Evolutionary conservation across 257 asterid species (phyloP).

Genomic region (Mentha longifolia): DNA sequence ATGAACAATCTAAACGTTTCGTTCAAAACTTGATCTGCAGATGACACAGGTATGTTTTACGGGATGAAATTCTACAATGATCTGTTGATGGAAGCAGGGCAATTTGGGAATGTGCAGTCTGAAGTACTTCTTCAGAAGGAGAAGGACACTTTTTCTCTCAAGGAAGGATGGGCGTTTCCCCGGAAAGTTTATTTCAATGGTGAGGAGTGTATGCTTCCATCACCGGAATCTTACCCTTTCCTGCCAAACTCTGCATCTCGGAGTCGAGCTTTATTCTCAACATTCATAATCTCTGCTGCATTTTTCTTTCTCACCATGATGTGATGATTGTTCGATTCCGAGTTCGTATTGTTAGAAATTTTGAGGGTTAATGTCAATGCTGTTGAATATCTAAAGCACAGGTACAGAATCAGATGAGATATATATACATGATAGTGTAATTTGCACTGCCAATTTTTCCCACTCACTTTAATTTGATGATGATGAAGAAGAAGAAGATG

Average conservation of each 20-base stretch:
- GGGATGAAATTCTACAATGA: constrained; percentile 92
- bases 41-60: constrained; percentile 91
- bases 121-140: constrained; percentile 81
- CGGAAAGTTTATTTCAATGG: constrained; percentile 91
- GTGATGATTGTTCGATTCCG: constrained; percentile 41
- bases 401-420: constrained; percentile 20
- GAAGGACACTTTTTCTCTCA: constrained; percentile 60
- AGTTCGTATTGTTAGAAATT: constrained; percentile 36
- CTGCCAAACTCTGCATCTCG: constrained; percentile 68
- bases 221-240: constrained; percentile 82
- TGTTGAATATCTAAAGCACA: constrained; percentile 21
- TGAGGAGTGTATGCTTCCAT: constrained; percentile 83
- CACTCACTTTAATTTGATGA: background rate
- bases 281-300: constrained; percentile 34
- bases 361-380: constrained; percentile 31
- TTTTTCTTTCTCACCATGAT: constrained; percentile 38
- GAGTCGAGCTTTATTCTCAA: constrained; percentile 36
- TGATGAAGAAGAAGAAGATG: background rate
- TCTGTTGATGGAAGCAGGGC: constrained; percentile 84
- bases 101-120: constrained; percentile 77
- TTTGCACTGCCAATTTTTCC: background rate
- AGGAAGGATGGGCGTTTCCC: constrained; percentile 96
- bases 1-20: background rate
- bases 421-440: background rate
- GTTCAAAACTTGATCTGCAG: constrained; percentile 44